These are phyloP conservation scores for Puccinia novopanici DNA, from an alignment of 1,284 basidiomycete species.

Conservation along the genomic window DNA sequence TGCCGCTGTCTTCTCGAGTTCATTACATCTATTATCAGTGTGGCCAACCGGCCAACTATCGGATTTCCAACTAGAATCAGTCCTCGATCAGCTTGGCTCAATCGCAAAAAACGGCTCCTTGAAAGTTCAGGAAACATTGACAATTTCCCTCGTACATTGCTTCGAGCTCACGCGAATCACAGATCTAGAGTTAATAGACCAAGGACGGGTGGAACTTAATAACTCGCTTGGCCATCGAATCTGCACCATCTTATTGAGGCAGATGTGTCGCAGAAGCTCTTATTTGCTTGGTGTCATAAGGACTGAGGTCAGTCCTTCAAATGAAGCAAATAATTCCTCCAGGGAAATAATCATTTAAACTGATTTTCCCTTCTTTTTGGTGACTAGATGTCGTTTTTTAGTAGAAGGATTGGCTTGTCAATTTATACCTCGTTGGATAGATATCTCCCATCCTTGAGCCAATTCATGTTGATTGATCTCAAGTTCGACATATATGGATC, in stretches of 20 bases:
- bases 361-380: conserved; percentile 6
- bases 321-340: not conserved
- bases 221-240: conserved; percentile 33
- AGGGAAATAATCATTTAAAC: not conserved
- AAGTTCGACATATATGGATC: conserved; percentile 35
- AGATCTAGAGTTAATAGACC: conserved; percentile 26
- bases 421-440: conserved; percentile 21
- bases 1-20: conserved; percentile 26
- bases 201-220: conserved; percentile 23
- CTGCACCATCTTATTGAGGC: conserved; percentile 44
- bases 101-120: conserved; percentile 6
- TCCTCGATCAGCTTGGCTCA: conserved; percentile 32
- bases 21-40: conserved; percentile 1
- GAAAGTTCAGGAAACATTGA: conserved; percentile 46
- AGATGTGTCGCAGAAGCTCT: conserved; percentile 45
- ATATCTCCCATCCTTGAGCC: conserved; percentile 38
- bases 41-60: not conserved
- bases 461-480: conserved; percentile 33
- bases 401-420: conserved; percentile 24
- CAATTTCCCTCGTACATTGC: conserved; percentile 27
- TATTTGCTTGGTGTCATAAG: conserved; percentile 42
- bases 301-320: conserved; percentile 37
- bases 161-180: conserved; percentile 40
- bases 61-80: conserved; percentile 17
- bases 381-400: conserved; percentile 33